These are phyloP conservation scores for Bacidia rubella DNA, from an alignment of 495 filamentous ascomycete genomes.

Conservation along the genomic window DNA sequence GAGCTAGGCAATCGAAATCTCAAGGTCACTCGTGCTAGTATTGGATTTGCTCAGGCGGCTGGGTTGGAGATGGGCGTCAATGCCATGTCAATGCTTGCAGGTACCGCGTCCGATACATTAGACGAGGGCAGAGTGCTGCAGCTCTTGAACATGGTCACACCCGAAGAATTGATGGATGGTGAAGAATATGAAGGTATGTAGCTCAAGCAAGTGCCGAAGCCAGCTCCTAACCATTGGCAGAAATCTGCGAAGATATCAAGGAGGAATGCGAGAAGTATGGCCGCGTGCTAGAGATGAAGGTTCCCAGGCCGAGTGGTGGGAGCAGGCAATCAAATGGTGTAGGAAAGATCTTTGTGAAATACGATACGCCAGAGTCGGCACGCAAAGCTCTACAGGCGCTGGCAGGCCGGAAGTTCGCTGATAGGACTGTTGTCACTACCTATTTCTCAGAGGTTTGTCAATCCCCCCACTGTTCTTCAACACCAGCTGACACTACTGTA, in stretches of 20 bases:
- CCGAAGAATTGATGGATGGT: conserved; percentile 84
- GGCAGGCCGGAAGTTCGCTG: conserved; percentile 87
- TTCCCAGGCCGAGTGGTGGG: conserved; percentile 73
- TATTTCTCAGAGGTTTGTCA: conserved; percentile 75
- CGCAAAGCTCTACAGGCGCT: conserved; percentile 71
- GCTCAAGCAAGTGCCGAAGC: not conserved
- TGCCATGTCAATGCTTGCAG: conserved; percentile 97
- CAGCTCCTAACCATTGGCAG: conserved; percentile 29
- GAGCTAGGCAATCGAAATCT: conserved; percentile 74
- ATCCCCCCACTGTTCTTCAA: not conserved
- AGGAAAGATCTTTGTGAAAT: conserved; percentile 96
- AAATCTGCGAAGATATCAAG: conserved; percentile 84
- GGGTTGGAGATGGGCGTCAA: conserved; percentile 92
- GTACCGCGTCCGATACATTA: conserved; percentile 65
- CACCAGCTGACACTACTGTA: conserved; percentile 20
- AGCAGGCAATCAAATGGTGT: conserved; percentile 76
- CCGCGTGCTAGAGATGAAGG: conserved; percentile 68
- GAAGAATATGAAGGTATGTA: conserved; percentile 81
- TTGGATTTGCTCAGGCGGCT: conserved; percentile 79
- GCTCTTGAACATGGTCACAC: conserved; percentile 93
- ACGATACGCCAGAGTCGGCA: conserved; percentile 63
- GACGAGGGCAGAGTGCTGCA: conserved; percentile 74
- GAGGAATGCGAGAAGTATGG: conserved; percentile 92
- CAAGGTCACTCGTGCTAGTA: conserved; percentile 76
- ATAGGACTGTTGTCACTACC: conserved; percentile 89